Evolutionary conservation across 371 early-diverging fungal genomes (phyloP).

Genomic region (Rhizopus delemar): DNA sequence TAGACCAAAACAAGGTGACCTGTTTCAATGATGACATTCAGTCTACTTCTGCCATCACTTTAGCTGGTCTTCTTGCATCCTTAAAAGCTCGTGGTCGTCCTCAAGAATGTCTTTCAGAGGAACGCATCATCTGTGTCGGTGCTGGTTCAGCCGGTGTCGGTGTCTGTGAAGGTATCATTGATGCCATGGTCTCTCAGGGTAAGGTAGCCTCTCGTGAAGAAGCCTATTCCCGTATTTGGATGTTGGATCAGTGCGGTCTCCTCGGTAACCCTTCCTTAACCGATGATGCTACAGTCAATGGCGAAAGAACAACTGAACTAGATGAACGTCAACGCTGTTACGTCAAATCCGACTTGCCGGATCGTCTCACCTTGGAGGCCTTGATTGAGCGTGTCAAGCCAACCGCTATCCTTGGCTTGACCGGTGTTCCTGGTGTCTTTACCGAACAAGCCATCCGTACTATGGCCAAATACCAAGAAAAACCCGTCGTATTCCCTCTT

Average conservation of each 20-base stretch:
- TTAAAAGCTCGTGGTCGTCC: conserved; percentile 53
- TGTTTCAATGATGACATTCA: conserved; percentile 77
- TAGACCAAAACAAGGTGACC: conserved; percentile 55
- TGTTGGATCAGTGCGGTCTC: conserved; percentile 60
- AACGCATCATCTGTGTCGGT: conserved; percentile 64
- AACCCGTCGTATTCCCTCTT: conserved; percentile 65
- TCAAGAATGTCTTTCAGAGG: conserved; percentile 41
- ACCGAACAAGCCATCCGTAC: conserved; percentile 54
- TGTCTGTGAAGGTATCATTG: conserved; percentile 65
- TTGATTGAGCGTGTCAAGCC: conserved; percentile 64
- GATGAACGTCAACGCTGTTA: conserved; percentile 58
- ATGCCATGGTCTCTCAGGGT: conserved; percentile 63
- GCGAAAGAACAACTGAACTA: conserved; percentile 26
- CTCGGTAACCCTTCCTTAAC: conserved; percentile 47
- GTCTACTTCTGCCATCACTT: conserved; percentile 60
- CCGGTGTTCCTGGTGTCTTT: conserved; percentile 62
- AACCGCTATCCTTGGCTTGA: conserved; percentile 62
- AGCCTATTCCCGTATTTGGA: conserved; percentile 57
- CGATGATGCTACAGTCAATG: neutral
- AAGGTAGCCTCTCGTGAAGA: conserved; percentile 57
- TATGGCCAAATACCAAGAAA: conserved; percentile 62
- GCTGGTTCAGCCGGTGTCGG: conserved; percentile 72
- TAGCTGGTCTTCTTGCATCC: conserved; percentile 63
- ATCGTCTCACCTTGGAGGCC: conserved; percentile 54
- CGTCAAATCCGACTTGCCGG: conserved; percentile 54